These are phyloP conservation scores for Vaccinium darrowii DNA, from an alignment of 148 eudicot species.

Conservation along the genomic window DNA sequence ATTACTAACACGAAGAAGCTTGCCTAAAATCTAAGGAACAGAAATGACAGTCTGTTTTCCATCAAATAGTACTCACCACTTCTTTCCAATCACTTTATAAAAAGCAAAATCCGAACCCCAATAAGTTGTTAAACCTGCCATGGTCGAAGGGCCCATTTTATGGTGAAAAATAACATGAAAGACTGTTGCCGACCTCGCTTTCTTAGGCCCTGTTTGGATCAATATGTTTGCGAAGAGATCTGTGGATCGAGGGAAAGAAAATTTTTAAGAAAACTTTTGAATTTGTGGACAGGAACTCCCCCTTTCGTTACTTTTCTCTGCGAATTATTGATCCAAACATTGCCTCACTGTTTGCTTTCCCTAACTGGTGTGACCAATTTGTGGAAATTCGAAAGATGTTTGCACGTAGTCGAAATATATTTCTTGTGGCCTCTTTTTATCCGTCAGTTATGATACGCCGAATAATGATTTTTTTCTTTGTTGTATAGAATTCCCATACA, in stretches of 20 bases:
- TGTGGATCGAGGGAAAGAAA: background rate
- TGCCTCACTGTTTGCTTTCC: background rate
- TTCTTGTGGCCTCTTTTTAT: background rate
- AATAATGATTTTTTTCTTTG: background rate
- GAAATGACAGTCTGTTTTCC: conserved; percentile 5
- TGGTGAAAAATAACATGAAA: background rate
- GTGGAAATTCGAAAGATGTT: background rate
- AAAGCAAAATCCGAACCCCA: conserved; percentile 11
- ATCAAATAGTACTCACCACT: conserved; percentile 8
- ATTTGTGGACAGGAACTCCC: background rate
- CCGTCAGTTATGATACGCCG: background rate
- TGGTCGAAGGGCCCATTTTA: conserved; percentile 9
- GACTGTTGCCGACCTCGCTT: background rate
- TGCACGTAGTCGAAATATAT: background rate
- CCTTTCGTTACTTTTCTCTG: background rate
- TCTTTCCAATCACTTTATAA: conserved; percentile 16
- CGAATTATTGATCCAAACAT: background rate
- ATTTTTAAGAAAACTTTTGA: background rate
- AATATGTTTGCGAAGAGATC: background rate
- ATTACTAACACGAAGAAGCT: background rate
- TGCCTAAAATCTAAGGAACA: background rate
- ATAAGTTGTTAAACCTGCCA: background rate
- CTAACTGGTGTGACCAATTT: background rate
- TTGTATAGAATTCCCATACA: background rate
- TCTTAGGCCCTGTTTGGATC: background rate